A percentile compares a stretch with the other conserved stretches of the same genome.
Conservation (phyloP, 768 basidiomycete species). For the Russula sp. region DNA sequence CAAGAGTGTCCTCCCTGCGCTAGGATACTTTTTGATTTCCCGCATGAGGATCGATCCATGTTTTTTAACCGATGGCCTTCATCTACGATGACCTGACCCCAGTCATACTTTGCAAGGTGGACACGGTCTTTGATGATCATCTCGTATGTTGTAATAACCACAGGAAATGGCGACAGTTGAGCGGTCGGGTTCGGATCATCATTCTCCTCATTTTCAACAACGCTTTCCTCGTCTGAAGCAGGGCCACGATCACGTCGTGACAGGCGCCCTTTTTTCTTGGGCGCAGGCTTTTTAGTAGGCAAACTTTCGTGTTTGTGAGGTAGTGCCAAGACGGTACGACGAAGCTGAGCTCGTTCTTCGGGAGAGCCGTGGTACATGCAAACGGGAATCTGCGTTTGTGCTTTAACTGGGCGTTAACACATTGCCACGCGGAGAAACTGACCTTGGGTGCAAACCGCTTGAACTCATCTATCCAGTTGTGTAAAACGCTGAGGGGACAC, state of each 20-base stretch:
- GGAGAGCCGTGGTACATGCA: conserved; percentile 89
- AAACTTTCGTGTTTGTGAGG: background rate
- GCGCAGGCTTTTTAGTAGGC: background rate
- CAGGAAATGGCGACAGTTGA: conserved; percentile 54
- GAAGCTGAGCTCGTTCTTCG: conserved; percentile 73
- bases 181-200: conserved; percentile 34
- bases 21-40: conserved; percentile 83
- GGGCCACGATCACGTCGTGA: conserved; percentile 6
- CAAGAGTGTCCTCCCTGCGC: conserved; percentile 86
- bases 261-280: conserved; percentile 2
- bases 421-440: conserved; percentile 33
- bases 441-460: conserved; percentile 78
- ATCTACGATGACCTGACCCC: conserved; percentile 95
- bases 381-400: conserved; percentile 64
- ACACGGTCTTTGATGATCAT: conserved; percentile 82
- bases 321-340: conserved; percentile 36
- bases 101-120: conserved; percentile 62
- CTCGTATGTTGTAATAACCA: conserved; percentile 91
- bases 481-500: conserved; percentile 88
- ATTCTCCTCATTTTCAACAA: conserved; percentile 17
- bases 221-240: conserved; percentile 20
- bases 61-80: conserved; percentile 97
- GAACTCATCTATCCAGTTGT: conserved; percentile 90
- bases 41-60: conserved; percentile 85
- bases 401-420: background rate